Base-by-base conservation (phyloP, 1,284 basidiomycete species). In the Tylopilus orsonianus region DNA sequence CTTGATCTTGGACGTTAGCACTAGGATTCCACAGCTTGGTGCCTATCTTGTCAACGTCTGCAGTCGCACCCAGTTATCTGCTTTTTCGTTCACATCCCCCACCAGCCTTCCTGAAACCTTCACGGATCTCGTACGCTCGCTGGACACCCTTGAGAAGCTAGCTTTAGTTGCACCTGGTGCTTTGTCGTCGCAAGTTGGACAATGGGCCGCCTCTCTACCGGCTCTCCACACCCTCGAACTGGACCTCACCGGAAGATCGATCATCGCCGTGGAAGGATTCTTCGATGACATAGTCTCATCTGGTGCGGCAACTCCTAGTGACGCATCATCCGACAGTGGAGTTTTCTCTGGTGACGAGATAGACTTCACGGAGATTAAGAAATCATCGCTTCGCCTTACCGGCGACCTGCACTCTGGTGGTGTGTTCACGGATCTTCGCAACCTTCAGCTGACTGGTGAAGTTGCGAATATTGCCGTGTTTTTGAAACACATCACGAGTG, bases 281-380 rank as follows among this genome's bases (percentile, higher is more conserved):
- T 89, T 90, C 61, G 81, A 83, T 60, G 81, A 86, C 44, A 70
- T 87, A 56, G 69, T 78, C 27, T 74, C 75, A 26, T 86, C 85
- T 0, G 87, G 86, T 10, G 75, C 74, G 52, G 79, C 78, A 23
- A 85, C 86, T 4, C 87, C 87, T 2, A 79, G 74, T 55, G 84
- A 84, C 14, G 76, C 74, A 16, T 77, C 82, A 42, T 83, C 77
- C 29, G 86, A 88, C 64, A 87, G 84, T 57, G 85, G 85, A 27
- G 78, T 87, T 50, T 86, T 86, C 69, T 87, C 85, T 44, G 80
- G 75, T 42, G 84, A 87, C 46, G 85, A 87, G 55, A 67, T 80
- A 46, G 86, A 89, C 64, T 86, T 87, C 56, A 78, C 81, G 34
- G 79, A 83, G 49, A 78, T 83, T 51, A 81, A 81, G 56, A 86